Evolutionary conservation across 1,284 basidiomycete species (phyloP), one percentile per base, ranked within the genome.

Genomic region (Phylloporus sp.): DNA sequence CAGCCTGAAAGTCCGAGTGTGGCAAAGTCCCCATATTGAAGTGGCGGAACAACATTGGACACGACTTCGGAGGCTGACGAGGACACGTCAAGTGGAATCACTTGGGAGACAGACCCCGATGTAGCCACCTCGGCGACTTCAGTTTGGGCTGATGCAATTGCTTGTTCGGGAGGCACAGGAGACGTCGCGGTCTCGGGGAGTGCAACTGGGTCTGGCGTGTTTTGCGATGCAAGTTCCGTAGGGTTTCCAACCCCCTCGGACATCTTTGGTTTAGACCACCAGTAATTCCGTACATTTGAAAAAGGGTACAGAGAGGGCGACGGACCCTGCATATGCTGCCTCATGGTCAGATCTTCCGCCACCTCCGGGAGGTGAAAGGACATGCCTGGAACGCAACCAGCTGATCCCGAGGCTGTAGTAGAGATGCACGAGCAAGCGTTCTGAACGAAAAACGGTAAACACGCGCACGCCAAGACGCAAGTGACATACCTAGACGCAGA

Each of bases 11-110:
- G 81, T 5, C 93, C 95, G 47, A 95, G 81, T 17, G 89, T 84
- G 26, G 89, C 84, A 42, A 97, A 82, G 78, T 96, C 94, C 0
- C 94, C 93, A 39, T 88, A 86, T 66, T 92, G 87, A 42, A 94
- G 76, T 2, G 88, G 82, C 28, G 80, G 69, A 46, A 80, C 68
- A 54, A 74, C 64, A 47, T 76, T 77, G 51, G 64, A 56, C 26
- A 70, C 70, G 7, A 77, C 26, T 10, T 73, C 72, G 26, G 77
- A 75, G 24, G 34, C 52, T 4, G 60, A 54, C 17, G 56, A 55
- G 5, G 65, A 64, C 60, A 50, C 46, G 42, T 66, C 69, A 10
- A 20, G 3, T 6, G 69, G 69, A 4, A 62, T 50, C 15, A 58
- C 32, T 6, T 59, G 32, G 40, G 65, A 39, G 10, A 60, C 17